Evolutionary conservation across 2,329 filamentous ascomycete genomes (phyloP).

Genomic region (Bipolaris gigantea): DNA sequence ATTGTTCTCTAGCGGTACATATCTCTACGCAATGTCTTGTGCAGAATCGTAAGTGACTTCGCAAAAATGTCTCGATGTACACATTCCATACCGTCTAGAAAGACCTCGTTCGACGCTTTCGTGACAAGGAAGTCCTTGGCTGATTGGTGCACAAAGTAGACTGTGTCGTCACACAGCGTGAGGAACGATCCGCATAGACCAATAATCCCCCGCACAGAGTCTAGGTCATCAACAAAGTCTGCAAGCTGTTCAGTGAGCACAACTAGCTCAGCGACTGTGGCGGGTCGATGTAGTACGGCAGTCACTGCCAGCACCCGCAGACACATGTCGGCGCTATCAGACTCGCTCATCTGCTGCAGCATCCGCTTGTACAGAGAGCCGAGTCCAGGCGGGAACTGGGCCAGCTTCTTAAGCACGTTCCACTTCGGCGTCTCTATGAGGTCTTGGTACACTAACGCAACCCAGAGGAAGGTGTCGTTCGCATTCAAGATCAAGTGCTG

Average conservation of each 20-base stretch:
- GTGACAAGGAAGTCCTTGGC: conserved; percentile 43
- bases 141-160: not conserved
- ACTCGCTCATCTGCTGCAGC: conserved; percentile 39
- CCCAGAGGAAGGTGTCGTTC: conserved; percentile 10
- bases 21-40: not conserved
- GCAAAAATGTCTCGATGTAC: not conserved
- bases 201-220: conserved; percentile 24
- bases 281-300: conserved; percentile 41
- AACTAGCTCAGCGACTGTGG: conserved; percentile 43
- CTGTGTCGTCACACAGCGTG: not conserved
- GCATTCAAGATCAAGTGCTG: conserved; percentile 32
- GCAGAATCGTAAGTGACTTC: not conserved
- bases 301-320: conserved; percentile 41
- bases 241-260: conserved; percentile 15
- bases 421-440: conserved; percentile 27
- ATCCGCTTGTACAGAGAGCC: conserved; percentile 47
- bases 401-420: conserved; percentile 8
- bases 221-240: not conserved
- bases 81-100: conserved; percentile 10
- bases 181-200: conserved; percentile 43
- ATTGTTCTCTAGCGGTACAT: too few relatives aligned
- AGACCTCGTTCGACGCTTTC: not conserved
- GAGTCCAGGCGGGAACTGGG: conserved; percentile 43
- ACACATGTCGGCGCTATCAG: conserved; percentile 37
- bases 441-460: conserved; percentile 36